phyloP scores from a whole-genome alignment of 1,284 basidiomycete species.

The Ceratobasidium sp. region DNA sequence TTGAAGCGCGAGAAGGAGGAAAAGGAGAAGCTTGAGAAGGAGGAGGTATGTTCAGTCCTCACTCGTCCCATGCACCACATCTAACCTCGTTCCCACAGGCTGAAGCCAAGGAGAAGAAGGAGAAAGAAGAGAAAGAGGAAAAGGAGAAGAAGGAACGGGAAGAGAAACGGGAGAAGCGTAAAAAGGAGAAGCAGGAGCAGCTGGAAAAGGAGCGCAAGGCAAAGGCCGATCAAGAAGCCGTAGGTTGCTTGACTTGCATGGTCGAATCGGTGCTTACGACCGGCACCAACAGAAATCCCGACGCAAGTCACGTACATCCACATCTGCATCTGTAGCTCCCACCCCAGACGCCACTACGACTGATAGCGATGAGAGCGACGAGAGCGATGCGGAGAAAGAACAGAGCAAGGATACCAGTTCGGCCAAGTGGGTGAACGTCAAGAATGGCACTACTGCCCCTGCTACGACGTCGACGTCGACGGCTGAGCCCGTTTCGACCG shows the following conservation, averaged over 20 bases:
- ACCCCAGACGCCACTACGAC: slow-evolving; percentile 19
- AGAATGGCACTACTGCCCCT: slow-evolving; percentile 20
- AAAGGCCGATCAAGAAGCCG: slow-evolving; percentile 40
- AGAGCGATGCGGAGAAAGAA: slow-evolving; percentile 36
- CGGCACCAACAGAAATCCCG: not conserved
- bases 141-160: slow-evolving; percentile 52
- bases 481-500: slow-evolving; percentile 45
- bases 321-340: slow-evolving; percentile 34
- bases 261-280: slow-evolving; percentile 32
- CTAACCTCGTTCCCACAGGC: slow-evolving; percentile 61
- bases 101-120: slow-evolving; percentile 65
- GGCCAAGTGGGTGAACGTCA: slow-evolving; percentile 46
- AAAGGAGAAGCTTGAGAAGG: slow-evolving; percentile 54
- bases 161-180: slow-evolving; percentile 58
- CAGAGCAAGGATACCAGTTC: slow-evolving; percentile 20
- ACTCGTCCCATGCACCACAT: slow-evolving; percentile 10
- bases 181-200: slow-evolving; percentile 51
- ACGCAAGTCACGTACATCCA: slow-evolving; percentile 34
- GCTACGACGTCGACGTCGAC: slow-evolving; percentile 38
- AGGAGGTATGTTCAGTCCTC: slow-evolving; percentile 48
- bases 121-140: slow-evolving; percentile 47
- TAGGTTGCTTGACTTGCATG: slow-evolving; percentile 44
- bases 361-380: slow-evolving; percentile 46
- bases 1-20: slow-evolving; percentile 88
- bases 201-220: slow-evolving; percentile 54